phyloP scores from a whole-genome alignment of 352 stramenopile genomes.

The Pythium periplocum region DNA sequence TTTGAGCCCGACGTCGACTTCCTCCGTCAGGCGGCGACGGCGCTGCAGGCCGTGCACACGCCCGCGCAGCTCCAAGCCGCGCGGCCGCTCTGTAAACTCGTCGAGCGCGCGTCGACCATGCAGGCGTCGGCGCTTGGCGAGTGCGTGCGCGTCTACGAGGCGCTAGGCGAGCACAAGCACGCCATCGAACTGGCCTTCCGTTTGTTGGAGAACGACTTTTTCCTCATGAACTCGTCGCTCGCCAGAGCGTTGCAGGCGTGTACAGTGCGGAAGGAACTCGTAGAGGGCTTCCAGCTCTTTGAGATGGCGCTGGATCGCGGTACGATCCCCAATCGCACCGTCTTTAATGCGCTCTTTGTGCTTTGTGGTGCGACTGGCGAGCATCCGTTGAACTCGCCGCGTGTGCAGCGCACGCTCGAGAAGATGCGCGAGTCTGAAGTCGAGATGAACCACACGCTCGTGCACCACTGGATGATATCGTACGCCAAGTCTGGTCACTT shows the following conservation, averaged over 20 bases:
- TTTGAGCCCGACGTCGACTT: constrained; percentile 47
- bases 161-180: constrained; percentile 39
- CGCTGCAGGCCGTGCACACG: constrained; percentile 48
- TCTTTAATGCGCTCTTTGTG: constrained; percentile 58
- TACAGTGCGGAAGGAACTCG: constrained; percentile 33
- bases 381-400: constrained; percentile 11
- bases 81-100: constrained; percentile 50
- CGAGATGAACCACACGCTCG: constrained; percentile 65
- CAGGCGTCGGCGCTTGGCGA: constrained; percentile 47
- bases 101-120: constrained; percentile 26
- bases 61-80: constrained; percentile 46
- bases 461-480: constrained; percentile 65
- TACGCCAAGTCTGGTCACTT: constrained; percentile 53
- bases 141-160: constrained; percentile 60
- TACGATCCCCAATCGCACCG: constrained; percentile 60
- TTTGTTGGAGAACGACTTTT: constrained; percentile 57
- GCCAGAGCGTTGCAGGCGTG: constrained; percentile 56
- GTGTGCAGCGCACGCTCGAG: constrained; percentile 38
- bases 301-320: constrained; percentile 40
- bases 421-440: constrained; percentile 51
- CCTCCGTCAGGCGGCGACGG: constrained; percentile 28
- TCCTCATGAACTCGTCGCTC: constrained; percentile 59
- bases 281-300: constrained; percentile 61
- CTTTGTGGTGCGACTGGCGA: constrained; percentile 43
- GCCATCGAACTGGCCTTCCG: constrained; percentile 41